Base-by-base conservation (phyloP, 1,284 basidiomycete species). In the Thecaphora frezii region DNA sequence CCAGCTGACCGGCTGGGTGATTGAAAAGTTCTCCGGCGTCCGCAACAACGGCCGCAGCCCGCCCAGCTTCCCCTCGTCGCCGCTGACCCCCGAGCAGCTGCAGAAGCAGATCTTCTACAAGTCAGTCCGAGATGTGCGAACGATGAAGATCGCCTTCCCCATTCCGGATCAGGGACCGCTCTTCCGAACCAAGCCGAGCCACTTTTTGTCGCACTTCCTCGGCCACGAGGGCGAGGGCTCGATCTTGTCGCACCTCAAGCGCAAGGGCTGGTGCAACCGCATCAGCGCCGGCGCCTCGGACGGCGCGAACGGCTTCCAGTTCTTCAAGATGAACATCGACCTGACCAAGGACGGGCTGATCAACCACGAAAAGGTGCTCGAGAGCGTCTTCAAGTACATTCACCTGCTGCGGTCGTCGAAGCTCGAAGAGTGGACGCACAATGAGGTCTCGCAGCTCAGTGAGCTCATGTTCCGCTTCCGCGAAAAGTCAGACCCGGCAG, bases 171-270 rank as follows among this genome's bases (percentile, higher is more conserved):
- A 83, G 84, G 83, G 86, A 5, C 86, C 88, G 1, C 82, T 87
- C 44, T 96, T 89, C 86, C 84, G 85, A 36, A 83, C 88, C 74
- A 93, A 85, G 82, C 94, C 96, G 1, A 86, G 84, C 3, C 82
- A 86, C 61, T 89, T 93, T 78, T 77, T 98, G 19, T 84, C 87
- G 2, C 91, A 97, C 79, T 88, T 96, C 74, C 81, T 97, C 45
- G 96, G 96, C 0, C 94, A 99, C 79, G 97, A 99, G 81, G 97
- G 96, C 3, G 87, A 89, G 37, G 96, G 96, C 1, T 97, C 93
- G 0, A 82, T 98, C 40, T 85, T 93, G 67, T 91, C 91, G 1
- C 91, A 93, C 79, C 83, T 99, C 60, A 98, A 97, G 82, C 83
- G 85, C 67, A 88, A 89, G 75, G 92, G 93, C 5, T 97, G 93